Conservation (phyloP, 768 basidiomycete species). For the Chlorophyllum brunneum region DNA sequence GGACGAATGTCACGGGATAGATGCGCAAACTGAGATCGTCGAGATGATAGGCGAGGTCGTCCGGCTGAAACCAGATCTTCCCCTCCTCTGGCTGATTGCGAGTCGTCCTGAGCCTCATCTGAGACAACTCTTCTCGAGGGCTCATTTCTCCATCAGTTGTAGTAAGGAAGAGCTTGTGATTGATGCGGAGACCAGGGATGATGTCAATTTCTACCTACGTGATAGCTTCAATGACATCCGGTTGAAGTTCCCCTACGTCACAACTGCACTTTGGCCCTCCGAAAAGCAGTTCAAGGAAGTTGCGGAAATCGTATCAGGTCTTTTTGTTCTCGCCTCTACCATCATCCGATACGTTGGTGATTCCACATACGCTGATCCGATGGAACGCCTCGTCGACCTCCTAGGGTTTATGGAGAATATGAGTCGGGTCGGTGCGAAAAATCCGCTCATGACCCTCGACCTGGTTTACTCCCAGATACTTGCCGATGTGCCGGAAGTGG, state of each 20-base stretch:
- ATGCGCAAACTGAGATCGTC: neutral
- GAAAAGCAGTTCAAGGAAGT: neutral
- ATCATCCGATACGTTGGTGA: neutral
- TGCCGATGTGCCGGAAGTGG: neutral
- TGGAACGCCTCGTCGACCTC: neutral
- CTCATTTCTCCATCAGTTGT: too few relatives aligned
- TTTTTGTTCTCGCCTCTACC: neutral
- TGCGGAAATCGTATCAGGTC: neutral
- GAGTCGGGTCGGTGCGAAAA: neutral
- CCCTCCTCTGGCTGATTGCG: neutral
- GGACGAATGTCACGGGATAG: neutral
- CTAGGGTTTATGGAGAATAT: neutral
- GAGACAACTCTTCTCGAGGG: too few relatives aligned
- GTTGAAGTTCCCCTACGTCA: neutral
- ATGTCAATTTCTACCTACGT: neutral
- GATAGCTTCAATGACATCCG: neutral
- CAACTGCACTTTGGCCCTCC: neutral
- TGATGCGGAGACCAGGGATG: neutral
- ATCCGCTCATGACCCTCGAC: constrained; percentile 3
- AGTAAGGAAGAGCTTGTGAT: too few relatives aligned
- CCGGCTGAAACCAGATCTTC: neutral
- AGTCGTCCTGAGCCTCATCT: neutral
- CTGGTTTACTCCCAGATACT: constrained; percentile 2
- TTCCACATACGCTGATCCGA: neutral
- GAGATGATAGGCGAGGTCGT: neutral